phyloP scores from a whole-genome alignment of 164 flowering plant genomes.

The Nelumbo lutea region DNA sequence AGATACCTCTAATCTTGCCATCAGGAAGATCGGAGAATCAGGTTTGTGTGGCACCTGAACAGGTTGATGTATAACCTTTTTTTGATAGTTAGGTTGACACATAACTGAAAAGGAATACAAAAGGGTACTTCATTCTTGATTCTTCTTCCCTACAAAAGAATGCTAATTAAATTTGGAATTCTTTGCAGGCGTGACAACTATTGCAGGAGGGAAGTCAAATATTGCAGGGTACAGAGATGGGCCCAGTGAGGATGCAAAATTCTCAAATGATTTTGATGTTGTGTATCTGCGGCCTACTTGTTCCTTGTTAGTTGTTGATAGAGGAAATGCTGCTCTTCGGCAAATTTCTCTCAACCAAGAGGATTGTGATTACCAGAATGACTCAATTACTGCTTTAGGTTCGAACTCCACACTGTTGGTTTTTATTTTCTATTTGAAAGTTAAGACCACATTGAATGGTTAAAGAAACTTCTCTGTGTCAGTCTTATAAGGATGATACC shows the following conservation, averaged over 20 bases:
- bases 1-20: constrained; percentile 83
- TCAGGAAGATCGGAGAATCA: constrained; percentile 87
- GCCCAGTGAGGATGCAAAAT: constrained; percentile 92
- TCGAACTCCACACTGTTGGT: no score
- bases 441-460: no score
- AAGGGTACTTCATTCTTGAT: neutral
- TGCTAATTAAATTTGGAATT: neutral
- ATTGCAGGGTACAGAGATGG: constrained; percentile 86
- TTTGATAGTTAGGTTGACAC: neutral
- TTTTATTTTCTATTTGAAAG: no score
- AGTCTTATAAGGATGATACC: no score
- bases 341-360: constrained; percentile 93
- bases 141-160: neutral
- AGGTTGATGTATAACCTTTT: no score
- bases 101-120: neutral
- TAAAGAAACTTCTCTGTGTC: no score
- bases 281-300: constrained; percentile 92
- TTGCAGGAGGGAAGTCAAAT: constrained; percentile 88
- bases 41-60: constrained; percentile 32
- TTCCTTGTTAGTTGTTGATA: constrained; percentile 85
- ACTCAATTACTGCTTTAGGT: constrained; percentile 11
- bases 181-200: constrained; percentile 77
- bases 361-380: constrained; percentile 90
- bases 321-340: constrained; percentile 84
- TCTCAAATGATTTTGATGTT: constrained; percentile 91